Base-by-base conservation (phyloP, 345 rosid species). In the Arabidopsis arenosa region DNA sequence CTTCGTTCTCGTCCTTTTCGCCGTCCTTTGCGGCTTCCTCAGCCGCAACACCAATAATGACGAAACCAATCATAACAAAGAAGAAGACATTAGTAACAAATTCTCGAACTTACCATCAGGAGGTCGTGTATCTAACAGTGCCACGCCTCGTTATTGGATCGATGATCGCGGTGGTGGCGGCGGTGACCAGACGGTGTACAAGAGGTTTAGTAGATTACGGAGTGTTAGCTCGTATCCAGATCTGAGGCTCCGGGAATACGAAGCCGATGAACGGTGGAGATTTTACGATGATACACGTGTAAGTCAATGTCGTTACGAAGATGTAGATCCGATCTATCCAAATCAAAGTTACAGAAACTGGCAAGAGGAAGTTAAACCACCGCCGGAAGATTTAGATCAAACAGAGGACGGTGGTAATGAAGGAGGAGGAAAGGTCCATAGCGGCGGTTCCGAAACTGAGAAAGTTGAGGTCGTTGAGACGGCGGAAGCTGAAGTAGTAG, bases 221-320 rank as follows among this genome's bases (percentile, higher is more conserved):
- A 91, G 91, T 69, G 81, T 85, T 81, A 86, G 83, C 49, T 93
- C 98, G 5, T 61, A 93, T 73, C 97, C 97, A 57, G 97, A 93
- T 89, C 97, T 93, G 63, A 80, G 91, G 28, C 57, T 76, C 15
- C 78, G 84, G 83, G 33, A 47, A 18, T 54, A 18, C 10, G 75
- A 76, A 39, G 43, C 18, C 5, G 88, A 81, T 62, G 83, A 88
- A 66, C 86, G 80, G 63, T 84, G 93, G 94, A 73, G 88, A 62
- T 93, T 84, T 63, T 80, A 85, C 64, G 98, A 93, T 59, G 98
- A 93, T 77, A 89, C 91, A 5, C 81, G 74, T 33, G 76, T 93
- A 17, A 68, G 80, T 61, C 53, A 56, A 56, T 65, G 77, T 65
- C 80, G 86, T 15, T 76, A 48, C 28, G 79, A 85, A 5, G 65